Base-by-base conservation (phyloP, 306 rosid species). In the Canavalia ensiformis region DNA sequence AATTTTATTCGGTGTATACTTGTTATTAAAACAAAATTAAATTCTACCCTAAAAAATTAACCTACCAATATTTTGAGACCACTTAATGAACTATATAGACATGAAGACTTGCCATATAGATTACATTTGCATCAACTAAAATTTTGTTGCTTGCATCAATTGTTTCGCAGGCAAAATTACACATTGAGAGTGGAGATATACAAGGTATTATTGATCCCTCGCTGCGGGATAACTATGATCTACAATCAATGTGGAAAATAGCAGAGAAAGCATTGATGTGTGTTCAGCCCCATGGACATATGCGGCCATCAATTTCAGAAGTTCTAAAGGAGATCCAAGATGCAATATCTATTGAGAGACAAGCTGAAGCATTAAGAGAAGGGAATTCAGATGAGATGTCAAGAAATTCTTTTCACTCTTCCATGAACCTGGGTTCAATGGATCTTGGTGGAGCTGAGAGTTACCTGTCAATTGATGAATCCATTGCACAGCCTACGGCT, bases 221-320 rank as follows among this genome's bases (percentile, higher is more conserved):
- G 4, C 84, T 95, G 35, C 81, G 13, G 0, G 83, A 78, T 30
- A 91, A 95, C 6, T 95, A 87, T 59, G 96, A 95, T 78, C 88
- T 95, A 42, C 99, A 95, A 76, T 95, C 99, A 7, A 91, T 95
- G 93, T 95, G 99, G 99, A 95, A 95, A 87, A 93, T 95, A 65
- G 99, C 99, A 6, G 99, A 95, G 90, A 95, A 87, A 86, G 99
- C 99, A 7, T 83, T 95, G 90, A 90, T 93, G 98, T 95, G 99
- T 71, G 98, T 93, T 64, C 94, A 89, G 83, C 91, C 98, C 29
- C 96, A 95, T 8, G 99, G 97, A 41, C 84, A 89, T 60, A 85
- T 88, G 98, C 74, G 99, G 65, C 99, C 99, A 7, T 89, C 98
- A 9, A 95, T 95, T 39, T 93, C 99, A 0, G 99, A 95, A 75